A percentile compares a stretch with the other conserved stretches of the same genome.
Evolutionary conservation across 768 basidiomycete genomes (phyloP).

Genomic region (Gloeophyllum trabeum): DNA sequence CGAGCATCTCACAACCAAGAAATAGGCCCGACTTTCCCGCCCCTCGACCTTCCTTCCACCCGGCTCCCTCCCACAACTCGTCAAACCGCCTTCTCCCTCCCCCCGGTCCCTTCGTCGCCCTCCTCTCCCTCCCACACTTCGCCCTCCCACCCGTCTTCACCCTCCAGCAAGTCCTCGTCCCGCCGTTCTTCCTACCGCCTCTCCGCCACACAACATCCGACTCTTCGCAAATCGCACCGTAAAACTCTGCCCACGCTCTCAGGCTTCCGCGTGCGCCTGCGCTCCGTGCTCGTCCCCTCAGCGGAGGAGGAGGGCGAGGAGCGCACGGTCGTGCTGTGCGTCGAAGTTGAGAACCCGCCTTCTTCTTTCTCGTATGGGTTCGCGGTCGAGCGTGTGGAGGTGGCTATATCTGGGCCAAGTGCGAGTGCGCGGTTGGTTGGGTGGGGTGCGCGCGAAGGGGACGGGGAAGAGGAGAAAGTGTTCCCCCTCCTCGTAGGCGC

Average conservation of each 20-base stretch:
- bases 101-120: constrained; percentile 56
- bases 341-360: constrained; percentile 81
- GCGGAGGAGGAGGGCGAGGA: constrained; percentile 67
- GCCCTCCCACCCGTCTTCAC: constrained; percentile 35
- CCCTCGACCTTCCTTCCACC: too few species aligned
- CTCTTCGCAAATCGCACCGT: constrained; percentile 78
- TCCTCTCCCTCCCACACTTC: constrained; percentile 26
- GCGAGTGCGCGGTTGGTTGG: constrained; percentile 36
- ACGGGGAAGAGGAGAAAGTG: constrained; percentile 23
- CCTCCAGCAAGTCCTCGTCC: constrained; percentile 25
- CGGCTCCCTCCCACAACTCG: constrained; percentile 14
- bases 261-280: constrained; percentile 85
- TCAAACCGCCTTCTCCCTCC: constrained; percentile 33
- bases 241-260: constrained; percentile 69
- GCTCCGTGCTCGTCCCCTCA: constrained; percentile 87
- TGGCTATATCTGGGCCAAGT: constrained; percentile 62
- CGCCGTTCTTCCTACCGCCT: too few species aligned
- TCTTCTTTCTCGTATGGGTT: constrained; percentile 59
- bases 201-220: constrained; percentile 33
- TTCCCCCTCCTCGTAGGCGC: constrained; percentile 70
- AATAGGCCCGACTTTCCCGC: constrained; percentile 35
- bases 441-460: constrained; percentile 30
- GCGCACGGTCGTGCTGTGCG: constrained; percentile 78
- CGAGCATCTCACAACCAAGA: constrained; percentile 6
- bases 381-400: constrained; percentile 63